phyloP scores from a whole-genome alignment of 768 basidiomycete species.

The Russula compacta region DNA sequence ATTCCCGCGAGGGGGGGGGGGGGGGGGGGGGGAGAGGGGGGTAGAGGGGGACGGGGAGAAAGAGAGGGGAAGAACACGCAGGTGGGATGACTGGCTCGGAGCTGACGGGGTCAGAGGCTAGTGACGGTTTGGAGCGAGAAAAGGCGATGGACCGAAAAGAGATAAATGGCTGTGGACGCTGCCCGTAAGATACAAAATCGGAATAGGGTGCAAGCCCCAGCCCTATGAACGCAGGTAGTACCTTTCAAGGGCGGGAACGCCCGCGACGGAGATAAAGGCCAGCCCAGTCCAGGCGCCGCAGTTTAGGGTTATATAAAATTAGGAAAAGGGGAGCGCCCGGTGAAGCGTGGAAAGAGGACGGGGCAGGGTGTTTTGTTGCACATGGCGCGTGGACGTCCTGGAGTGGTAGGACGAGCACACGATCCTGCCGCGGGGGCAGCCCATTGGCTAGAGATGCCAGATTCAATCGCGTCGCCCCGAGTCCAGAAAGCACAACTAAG shows the following conservation, averaged over 20 bases:
- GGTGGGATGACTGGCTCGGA: not conserved
- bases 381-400: not conserved
- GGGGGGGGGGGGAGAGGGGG: not conserved
- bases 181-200: not conserved
- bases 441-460: conserved; percentile 3
- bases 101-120: not conserved
- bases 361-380: not conserved
- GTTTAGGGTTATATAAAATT: conserved; percentile 16
- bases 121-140: not conserved
- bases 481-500: not conserved
- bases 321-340: conserved; percentile 10
- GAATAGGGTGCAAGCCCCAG: conserved; percentile 10
- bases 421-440: not conserved
- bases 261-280: conserved; percentile 17
- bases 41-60: not conserved
- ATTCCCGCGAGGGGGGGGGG: not conserved
- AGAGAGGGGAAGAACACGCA: not conserved
- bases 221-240: not conserved
- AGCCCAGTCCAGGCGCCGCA: conserved; percentile 10
- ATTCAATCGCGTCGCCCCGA: not conserved
- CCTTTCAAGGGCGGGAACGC: conserved; percentile 1
- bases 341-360: not conserved
- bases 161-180: not conserved
- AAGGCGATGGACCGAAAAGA: conserved; percentile 2
- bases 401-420: not conserved